A percentile compares a stretch with the other conserved stretches of the same genome.
phyloP scores from a whole-genome alignment of 1,139 yeast species.

The Yamadazyma buinensis region DNA sequence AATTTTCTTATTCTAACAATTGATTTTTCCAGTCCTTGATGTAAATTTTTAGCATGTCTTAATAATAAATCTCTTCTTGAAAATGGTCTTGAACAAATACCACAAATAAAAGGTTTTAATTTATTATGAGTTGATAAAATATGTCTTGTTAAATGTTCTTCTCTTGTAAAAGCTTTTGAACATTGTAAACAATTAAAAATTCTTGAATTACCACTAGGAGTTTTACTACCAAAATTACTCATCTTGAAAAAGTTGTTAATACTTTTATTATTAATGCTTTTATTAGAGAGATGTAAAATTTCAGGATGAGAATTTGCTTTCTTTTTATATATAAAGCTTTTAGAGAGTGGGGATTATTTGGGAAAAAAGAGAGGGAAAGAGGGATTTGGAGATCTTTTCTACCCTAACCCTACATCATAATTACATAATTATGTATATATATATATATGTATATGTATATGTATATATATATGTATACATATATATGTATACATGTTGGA shows the following conservation, averaged over 20 bases:
- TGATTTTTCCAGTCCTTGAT: slow-evolving; percentile 58
- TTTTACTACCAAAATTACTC: slow-evolving; percentile 40
- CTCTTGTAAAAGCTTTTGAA: slow-evolving; percentile 45
- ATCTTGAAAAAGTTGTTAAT: slow-evolving; percentile 2
- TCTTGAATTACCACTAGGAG: slow-evolving; percentile 44
- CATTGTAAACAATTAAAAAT: slow-evolving; percentile 42
- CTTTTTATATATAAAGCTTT: background rate
- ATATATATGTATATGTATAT: too few relatives aligned
- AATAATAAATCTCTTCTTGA: slow-evolving; percentile 87
- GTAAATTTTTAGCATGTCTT: slow-evolving; percentile 92
- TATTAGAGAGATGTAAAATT: too few relatives aligned
- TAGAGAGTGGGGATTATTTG: background rate
- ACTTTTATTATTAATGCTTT: too few relatives aligned
- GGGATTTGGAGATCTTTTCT: background rate
- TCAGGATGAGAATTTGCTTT: too few relatives aligned
- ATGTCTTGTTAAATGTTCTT: slow-evolving; percentile 46
- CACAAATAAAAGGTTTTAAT: slow-evolving; percentile 65
- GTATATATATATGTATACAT: too few relatives aligned
- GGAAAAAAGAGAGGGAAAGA: background rate
- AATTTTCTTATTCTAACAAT: slow-evolving; percentile 42
- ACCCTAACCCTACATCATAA: background rate
- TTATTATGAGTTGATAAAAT: slow-evolving; percentile 44
- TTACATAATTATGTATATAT: background rate
- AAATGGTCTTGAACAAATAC: slow-evolving; percentile 92
- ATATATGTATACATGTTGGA: too few relatives aligned